Base-by-base conservation (phyloP, 495 filamentous ascomycete species). In the Annulohypoxylon maeteangense region DNA sequence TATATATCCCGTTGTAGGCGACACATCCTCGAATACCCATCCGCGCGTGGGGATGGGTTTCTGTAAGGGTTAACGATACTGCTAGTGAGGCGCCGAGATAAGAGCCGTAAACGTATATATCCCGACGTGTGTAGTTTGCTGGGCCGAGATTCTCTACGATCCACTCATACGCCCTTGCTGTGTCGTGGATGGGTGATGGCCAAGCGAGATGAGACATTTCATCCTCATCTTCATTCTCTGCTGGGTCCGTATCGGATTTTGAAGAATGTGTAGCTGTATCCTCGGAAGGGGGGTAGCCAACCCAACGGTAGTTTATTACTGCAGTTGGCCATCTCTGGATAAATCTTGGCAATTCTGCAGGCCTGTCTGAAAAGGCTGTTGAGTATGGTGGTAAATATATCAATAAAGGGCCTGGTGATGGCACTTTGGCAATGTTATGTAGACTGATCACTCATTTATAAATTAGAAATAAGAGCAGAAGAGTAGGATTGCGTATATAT, bases 181-280 rank as follows among this genome's bases (percentile, higher is more conserved):
- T 72, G 63, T 88, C 86, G 69, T 87, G 83, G 55, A 86, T 68
- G 10, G 86, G 84, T 11, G 74, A 70, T 8, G 86, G 86, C 83
- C 83, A 86, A 53, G 72, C 44, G 4, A 77, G 57, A 34, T 74
- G 66, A 56, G 50, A 60, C 12, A n/a, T 23, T 32, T 48, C 56
- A 48, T 74, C 56, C 45, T 57, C 51, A 38, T 73, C 56, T 44
- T 57, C 51, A 38, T 73, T 51, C 53, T 57, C 32, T 58, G 22
- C 40, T 2, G 36, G 20, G 38, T 44, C 7, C 22, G 8, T 11
- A 14, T 36, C 53, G 18, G 48, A 8, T 20, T 45, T 34, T 18
- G 70, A 47, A 31, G 62, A 57, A 8, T 62, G 11, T 0, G 36
- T 42, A 5, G 44, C 38, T n/a, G 45, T 62, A 2, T 59, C 29